Evolutionary conservation across 1,139 yeast species (phyloP), one percentile per base, ranked within the genome.

Genomic region (Candida mesenterica): DNA sequence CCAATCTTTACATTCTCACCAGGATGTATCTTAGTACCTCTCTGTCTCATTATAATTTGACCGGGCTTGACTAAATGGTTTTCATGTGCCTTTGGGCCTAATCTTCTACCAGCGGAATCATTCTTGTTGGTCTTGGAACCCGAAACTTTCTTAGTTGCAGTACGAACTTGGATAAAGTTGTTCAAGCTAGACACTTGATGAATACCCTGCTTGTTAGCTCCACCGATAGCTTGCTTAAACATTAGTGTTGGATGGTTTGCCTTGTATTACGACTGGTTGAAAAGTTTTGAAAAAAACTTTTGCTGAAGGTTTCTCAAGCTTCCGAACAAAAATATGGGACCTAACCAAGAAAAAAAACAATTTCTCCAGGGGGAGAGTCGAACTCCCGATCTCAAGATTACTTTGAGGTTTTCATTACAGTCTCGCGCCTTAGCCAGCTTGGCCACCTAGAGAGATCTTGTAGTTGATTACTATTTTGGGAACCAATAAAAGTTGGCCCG

Each of bases 11-110:
- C 82, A 50, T 92, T 90, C 48, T 86, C 95, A 30, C 99, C 99
- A 0, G 98, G 97, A 53, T 81, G 95, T 57, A 90, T 85, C 52
- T 78, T 82, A n/a, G 98, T 89, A 53, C 99, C 99, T 58, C 97
- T 77, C 57, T 92, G 99, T 61, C 97, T 79, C 80, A 87, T 79
- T 30, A 92, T 73, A 49, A 92, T 90, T 54, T 89, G 86, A n/a
- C 97, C 97, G 0, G 87, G 79, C 36, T 75, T 72, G 50, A 54
- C 84, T 37, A 59, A 62, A 53, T 78, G 74, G 30, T 85, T 83
- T 50, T 90, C 97, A 45, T 83, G 77, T 35, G 75, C 85, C 64
- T 92, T 92, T 25, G 95, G 86, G 22, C 99, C 99, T 37, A 92
- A 68, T 56, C 97, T 73, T 62, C 95, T 80, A 69, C 98, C 98